Evolutionary conservation across 2,329 filamentous ascomycete species (phyloP).

Genomic region (Didymosphaeria variabile): DNA sequence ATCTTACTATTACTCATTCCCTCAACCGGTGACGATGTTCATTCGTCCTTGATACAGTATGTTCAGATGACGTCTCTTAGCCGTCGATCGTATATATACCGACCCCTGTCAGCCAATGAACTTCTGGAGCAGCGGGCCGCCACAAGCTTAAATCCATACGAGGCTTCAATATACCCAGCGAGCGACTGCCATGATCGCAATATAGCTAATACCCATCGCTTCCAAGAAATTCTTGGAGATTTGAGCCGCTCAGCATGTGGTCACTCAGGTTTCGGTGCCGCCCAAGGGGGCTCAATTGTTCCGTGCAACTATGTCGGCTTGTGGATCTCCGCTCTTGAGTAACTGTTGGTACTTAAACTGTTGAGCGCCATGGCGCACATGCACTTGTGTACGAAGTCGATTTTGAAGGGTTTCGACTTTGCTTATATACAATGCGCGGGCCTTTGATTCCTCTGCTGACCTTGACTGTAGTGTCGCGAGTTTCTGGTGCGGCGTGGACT

Average conservation of each 20-base stretch:
- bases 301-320: conserved; percentile 20
- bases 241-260: conserved; percentile 3
- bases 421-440: conserved; percentile 34
- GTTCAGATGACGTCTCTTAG: conserved; percentile 25
- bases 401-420: conserved; percentile 5
- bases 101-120: conserved; percentile 33
- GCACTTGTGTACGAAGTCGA: conserved; percentile 11
- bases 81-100: conserved; percentile 34
- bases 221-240: conserved; percentile 4
- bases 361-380: conserved; percentile 14
- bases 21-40: neutral
- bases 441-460: conserved; percentile 35
- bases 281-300: conserved; percentile 34
- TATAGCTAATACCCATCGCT: conserved; percentile 30
- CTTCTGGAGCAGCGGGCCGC: conserved; percentile 44
- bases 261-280: conserved; percentile 18
- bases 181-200: conserved; percentile 23
- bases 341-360: conserved; percentile 34
- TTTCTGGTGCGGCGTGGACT: conserved; percentile 26
- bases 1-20: neutral
- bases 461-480: conserved; percentile 31
- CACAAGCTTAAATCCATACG: conserved; percentile 36
- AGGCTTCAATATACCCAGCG: conserved; percentile 36
- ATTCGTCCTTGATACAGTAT: conserved; percentile 13
- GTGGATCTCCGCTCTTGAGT: conserved; percentile 19